These are phyloP conservation scores for Coemansia sp. DNA, from an alignment of 192 early-diverging fungal species.

Conservation along the genomic window DNA sequence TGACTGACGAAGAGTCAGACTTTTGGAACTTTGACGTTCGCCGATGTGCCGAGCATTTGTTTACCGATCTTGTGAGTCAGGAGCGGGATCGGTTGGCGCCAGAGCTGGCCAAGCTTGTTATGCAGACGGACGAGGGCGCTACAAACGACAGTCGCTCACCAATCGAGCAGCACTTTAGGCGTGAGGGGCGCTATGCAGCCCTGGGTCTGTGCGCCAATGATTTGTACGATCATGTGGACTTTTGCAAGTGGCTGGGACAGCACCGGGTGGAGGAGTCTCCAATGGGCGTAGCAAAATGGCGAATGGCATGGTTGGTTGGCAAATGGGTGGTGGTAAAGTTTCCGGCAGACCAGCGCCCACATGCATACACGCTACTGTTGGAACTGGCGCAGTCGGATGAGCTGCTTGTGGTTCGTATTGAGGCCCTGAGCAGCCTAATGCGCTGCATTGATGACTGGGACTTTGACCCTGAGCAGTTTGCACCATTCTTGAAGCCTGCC, in stretches of 20 bases:
- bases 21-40: constrained; percentile 80
- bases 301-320: constrained; percentile 82
- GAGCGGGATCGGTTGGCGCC: constrained; percentile 20
- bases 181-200: constrained; percentile 65
- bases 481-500: constrained; percentile 63
- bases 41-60: constrained; percentile 79
- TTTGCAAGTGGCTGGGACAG: constrained; percentile 72
- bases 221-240: constrained; percentile 78
- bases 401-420: constrained; percentile 79
- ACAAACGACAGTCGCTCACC: neutral
- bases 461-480: constrained; percentile 70
- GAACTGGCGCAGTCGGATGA: constrained; percentile 66
- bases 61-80: constrained; percentile 75
- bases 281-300: constrained; percentile 57
- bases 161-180: constrained; percentile 10
- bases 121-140: constrained; percentile 6
- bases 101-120: constrained; percentile 20
- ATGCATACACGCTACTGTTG: constrained; percentile 73
- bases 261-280: constrained; percentile 40
- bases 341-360: constrained; percentile 58
- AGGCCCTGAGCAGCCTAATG: constrained; percentile 66
- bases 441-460: constrained; percentile 85
- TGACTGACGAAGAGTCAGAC: constrained; percentile 76
- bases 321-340: constrained; percentile 83
- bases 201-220: constrained; percentile 80